Evolutionary conservation across 345 rosid species (phyloP).

Genomic region (Murraya koenigii): DNA sequence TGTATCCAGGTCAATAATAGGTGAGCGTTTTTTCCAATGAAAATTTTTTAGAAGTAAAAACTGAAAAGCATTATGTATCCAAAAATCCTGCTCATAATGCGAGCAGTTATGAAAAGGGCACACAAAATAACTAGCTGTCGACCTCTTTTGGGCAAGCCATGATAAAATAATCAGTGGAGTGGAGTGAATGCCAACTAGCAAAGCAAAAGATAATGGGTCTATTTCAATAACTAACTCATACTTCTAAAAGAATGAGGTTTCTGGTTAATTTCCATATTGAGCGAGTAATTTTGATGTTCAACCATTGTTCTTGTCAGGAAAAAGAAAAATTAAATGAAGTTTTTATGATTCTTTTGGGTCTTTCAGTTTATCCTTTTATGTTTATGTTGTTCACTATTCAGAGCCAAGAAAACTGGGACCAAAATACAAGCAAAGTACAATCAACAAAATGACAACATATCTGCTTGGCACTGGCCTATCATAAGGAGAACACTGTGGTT

Average conservation of each 20-base stretch:
- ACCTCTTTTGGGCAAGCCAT: not conserved
- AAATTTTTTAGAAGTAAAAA: too few species aligned
- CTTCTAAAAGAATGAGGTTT: not conserved
- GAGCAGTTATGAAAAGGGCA: not conserved
- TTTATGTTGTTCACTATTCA: too few species aligned
- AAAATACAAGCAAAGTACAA: not conserved
- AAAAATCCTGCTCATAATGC: not conserved
- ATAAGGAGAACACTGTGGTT: not conserved
- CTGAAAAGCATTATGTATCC: not conserved
- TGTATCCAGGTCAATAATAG: not conserved
- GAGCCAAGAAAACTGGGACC: not conserved
- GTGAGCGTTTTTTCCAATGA: not conserved
- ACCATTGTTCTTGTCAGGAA: not conserved
- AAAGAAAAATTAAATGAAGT: not conserved
- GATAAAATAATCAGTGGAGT: not conserved
- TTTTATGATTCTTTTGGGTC: not conserved
- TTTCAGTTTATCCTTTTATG: not conserved
- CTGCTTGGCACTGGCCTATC: not conserved
- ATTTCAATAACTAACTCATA: not conserved
- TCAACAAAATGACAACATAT: not conserved
- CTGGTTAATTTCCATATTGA: not conserved
- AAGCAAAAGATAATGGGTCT: not conserved
- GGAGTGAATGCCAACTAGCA: not conserved
- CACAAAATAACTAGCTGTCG: not conserved
- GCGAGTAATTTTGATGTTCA: not conserved